Evolutionary conservation across 352 stramenopile species (phyloP).

Genomic region (Halophytophthora polymorphica): DNA sequence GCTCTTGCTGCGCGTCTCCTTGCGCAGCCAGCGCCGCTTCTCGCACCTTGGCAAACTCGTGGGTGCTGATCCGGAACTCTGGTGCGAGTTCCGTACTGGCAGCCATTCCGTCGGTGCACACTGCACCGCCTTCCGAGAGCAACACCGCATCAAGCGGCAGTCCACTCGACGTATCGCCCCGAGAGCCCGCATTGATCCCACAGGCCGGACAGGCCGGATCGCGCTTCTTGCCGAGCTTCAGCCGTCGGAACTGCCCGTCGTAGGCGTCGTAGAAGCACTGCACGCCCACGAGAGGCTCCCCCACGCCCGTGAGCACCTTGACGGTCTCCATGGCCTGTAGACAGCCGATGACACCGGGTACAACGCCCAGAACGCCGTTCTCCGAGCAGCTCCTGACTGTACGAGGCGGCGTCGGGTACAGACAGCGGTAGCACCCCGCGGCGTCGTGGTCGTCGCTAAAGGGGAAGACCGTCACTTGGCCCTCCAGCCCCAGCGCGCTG

Average conservation of each 20-base stretch:
- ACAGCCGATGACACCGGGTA: conserved; percentile 93
- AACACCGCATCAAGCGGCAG: conserved; percentile 6
- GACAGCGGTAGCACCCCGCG: conserved; percentile 93
- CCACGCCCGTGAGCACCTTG: conserved; percentile 85
- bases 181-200: conserved; percentile 1
- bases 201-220: conserved; percentile 43
- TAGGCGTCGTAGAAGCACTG: conserved; percentile 83
- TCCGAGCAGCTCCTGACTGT: conserved; percentile 89
- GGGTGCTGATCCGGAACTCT: conserved; percentile 31
- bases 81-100: conserved; percentile 13
- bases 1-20: not conserved
- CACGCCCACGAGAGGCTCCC: conserved; percentile 47
- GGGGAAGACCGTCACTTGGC: conserved; percentile 96
- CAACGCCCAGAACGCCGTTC: conserved; percentile 95
- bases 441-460: conserved; percentile 44
- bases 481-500: conserved; percentile 94
- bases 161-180: not conserved
- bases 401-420: conserved; percentile 89
- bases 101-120: conserved; percentile 4
- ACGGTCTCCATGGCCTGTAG: conserved; percentile 93
- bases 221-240: conserved; percentile 49
- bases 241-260: conserved; percentile 59
- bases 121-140: conserved; percentile 11
- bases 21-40: not conserved
- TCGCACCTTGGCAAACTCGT: conserved; percentile 40